Evolutionary conservation across 805 yeast genomes (phyloP).

Genomic region (Kodamaea laetipori): DNA sequence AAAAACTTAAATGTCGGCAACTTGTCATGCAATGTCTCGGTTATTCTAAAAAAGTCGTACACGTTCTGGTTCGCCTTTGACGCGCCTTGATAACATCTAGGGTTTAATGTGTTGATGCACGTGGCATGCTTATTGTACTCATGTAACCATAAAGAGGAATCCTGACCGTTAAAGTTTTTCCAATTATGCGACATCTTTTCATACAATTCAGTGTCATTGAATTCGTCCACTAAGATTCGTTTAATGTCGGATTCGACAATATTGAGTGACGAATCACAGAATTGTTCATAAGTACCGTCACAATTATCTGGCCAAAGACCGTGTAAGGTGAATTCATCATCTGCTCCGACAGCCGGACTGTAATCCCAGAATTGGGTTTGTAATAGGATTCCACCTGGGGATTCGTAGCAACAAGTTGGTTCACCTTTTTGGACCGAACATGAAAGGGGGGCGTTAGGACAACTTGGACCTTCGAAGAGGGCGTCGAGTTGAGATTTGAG

Average conservation of each 20-base stretch:
- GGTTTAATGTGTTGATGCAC: slow-evolving; percentile 78
- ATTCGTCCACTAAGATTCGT: slow-evolving; percentile 33
- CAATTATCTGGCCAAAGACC: slow-evolving; percentile 92
- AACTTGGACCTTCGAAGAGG: slow-evolving; percentile 24
- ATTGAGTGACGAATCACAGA: slow-evolving; percentile 58
- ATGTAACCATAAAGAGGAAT: slow-evolving; percentile 78
- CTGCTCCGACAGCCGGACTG: slow-evolving; percentile 68
- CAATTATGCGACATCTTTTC: slow-evolving; percentile 61
- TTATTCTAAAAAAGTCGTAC: slow-evolving; percentile 67
- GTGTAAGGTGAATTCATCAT: slow-evolving; percentile 73
- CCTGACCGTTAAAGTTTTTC: slow-evolving; percentile 73
- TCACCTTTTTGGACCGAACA: slow-evolving; percentile 44
- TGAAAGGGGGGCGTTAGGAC: slow-evolving; percentile 65
- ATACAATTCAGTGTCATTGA: slow-evolving; percentile 54
- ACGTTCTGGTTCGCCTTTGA: slow-evolving; percentile 46
- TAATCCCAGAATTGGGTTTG: slow-evolving; percentile 95
- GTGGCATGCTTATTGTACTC: slow-evolving; percentile 95
- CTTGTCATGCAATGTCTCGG: slow-evolving; percentile 56
- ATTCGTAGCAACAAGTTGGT: slow-evolving; percentile 75
- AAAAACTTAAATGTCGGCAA: slow-evolving; percentile 72
- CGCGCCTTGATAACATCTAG: slow-evolving; percentile 59
- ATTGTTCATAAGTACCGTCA: slow-evolving; percentile 78
- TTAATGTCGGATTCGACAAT: slow-evolving; percentile 43
- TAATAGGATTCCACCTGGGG: slow-evolving; percentile 79
- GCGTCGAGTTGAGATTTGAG: background rate